Percentiles rank a stretch among this genome's conserved stretches.
These are phyloP conservation scores for Chlorella sp. DNA, from an alignment of 139 green algal species.

Conservation along the genomic window DNA sequence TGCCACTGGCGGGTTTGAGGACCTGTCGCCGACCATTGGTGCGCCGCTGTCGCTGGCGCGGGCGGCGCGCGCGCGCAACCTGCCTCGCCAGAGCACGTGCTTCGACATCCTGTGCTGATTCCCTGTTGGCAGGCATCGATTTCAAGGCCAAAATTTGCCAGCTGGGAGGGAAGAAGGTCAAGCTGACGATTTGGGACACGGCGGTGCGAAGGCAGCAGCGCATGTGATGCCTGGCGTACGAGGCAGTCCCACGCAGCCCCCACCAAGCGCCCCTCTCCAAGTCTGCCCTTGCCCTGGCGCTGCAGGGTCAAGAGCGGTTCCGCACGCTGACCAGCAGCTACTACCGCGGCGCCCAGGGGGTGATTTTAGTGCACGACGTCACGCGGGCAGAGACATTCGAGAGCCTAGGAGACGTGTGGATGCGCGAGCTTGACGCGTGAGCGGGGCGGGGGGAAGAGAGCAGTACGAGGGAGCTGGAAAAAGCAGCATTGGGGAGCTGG, in stretches of 20 bases:
- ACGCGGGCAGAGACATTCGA: constrained; percentile 90
- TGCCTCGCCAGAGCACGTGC: background rate
- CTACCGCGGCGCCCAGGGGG: constrained; percentile 90
- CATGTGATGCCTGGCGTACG: too few species aligned
- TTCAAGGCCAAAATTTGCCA: constrained; percentile 93
- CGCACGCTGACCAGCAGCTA: constrained; percentile 95
- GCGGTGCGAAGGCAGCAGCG: too few species aligned
- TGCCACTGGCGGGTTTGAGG: constrained; percentile 82
- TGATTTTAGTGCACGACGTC: constrained; percentile 94
- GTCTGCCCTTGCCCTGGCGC: too few species aligned
- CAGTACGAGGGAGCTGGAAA: too few species aligned
- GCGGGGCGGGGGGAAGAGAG: too few species aligned
- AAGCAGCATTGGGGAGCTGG: too few species aligned
- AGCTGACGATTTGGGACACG: constrained; percentile 96
- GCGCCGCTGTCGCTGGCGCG: background rate
- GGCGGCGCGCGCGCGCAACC: too few species aligned
- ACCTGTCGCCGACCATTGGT: constrained; percentile 84
- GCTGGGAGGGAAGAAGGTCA: constrained; percentile 77
- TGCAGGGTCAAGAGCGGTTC: constrained; percentile 93
- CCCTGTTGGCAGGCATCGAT: constrained; percentile 95
- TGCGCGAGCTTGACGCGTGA: constrained; percentile 94
- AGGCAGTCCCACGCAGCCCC: too few species aligned
- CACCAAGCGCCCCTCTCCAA: too few species aligned
- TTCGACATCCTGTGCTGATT: too few species aligned
- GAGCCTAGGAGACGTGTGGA: constrained; percentile 84